Percentiles rank a stretch among this genome's conserved stretches.
These are phyloP conservation scores for Angomonas ambiguus DNA, from an alignment of 208 protist species.

Conservation along the genomic window DNA sequence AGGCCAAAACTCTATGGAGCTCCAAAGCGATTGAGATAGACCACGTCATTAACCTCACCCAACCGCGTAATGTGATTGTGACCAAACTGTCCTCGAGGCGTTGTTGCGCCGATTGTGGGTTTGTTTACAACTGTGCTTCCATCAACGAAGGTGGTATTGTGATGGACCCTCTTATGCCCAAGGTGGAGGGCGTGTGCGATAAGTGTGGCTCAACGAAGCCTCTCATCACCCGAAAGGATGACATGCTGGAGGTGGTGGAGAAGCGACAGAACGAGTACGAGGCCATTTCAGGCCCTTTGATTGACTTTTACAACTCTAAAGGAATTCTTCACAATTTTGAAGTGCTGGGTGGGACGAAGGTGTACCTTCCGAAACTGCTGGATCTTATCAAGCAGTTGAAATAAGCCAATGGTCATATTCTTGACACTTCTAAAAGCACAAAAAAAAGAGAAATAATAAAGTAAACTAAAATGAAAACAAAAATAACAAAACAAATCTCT, in stretches of 20 bases:
- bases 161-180: conserved; percentile 77
- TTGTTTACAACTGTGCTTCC: conserved; percentile 67
- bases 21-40: conserved; percentile 48
- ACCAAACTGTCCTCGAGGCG: conserved; percentile 65
- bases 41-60: conserved; percentile 74
- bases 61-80: conserved; percentile 69
- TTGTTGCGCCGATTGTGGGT: conserved; percentile 64
- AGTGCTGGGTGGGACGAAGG: conserved; percentile 60
- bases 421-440: neutral
- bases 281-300: conserved; percentile 42
- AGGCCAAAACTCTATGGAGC: conserved; percentile 63
- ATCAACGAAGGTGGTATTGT: conserved; percentile 69
- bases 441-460: conserved; percentile 12
- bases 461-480: neutral
- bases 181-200: conserved; percentile 74
- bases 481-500: neutral
- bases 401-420: neutral
- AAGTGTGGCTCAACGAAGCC: conserved; percentile 58
- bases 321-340: conserved; percentile 56
- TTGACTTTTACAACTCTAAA: conserved; percentile 59
- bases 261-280: conserved; percentile 62
- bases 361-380: conserved; percentile 65
- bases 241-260: conserved; percentile 49
- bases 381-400: conserved; percentile 39
- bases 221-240: conserved; percentile 62